These are phyloP conservation scores for Vitis hybrid DNA, from an alignment of 177 flowering plant genomes.

Conservation along the genomic window DNA sequence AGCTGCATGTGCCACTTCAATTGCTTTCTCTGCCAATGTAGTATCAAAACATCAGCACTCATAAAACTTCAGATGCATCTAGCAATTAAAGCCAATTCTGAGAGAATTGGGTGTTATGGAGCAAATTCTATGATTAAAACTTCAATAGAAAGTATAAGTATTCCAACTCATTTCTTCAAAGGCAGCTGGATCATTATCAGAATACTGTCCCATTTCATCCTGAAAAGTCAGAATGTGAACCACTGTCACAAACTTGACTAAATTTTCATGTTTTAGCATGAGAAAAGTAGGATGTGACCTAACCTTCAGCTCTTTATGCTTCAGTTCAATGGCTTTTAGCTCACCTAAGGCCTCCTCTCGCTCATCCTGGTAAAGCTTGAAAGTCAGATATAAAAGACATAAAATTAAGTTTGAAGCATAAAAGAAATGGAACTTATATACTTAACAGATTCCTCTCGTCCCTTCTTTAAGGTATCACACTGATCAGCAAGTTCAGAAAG, in stretches of 20 bases:
- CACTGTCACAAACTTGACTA: constrained; percentile 7
- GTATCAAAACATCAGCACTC: constrained; percentile 7
- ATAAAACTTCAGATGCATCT: background rate
- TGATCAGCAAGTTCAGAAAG: constrained; percentile 58
- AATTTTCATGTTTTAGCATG: background rate
- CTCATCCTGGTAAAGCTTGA: constrained; percentile 56
- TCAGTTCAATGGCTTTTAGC: constrained; percentile 64
- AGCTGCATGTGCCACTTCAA: constrained; percentile 74
- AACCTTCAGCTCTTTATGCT: constrained; percentile 78
- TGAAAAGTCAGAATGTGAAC: constrained; percentile 24
- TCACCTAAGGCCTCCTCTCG: constrained; percentile 69
- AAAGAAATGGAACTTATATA: constrained; percentile 1
- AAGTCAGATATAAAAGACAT: background rate
- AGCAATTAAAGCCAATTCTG: background rate
- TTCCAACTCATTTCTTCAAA: constrained; percentile 86
- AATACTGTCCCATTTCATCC: constrained; percentile 81
- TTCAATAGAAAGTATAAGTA: constrained; percentile 7
- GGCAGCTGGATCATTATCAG: constrained; percentile 96
- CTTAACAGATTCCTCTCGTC: constrained; percentile 91
- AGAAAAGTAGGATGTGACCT: constrained; percentile 3
- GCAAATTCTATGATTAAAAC: background rate
- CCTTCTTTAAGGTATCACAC: constrained; percentile 64
- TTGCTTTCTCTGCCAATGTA: constrained; percentile 63
- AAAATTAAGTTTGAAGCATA: background rate
- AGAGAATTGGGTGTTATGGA: background rate